Evolutionary conservation across 1,284 basidiomycete species (phyloP), one percentile per base, ranked within the genome.

Genomic region (Psilocybe mexicana): DNA sequence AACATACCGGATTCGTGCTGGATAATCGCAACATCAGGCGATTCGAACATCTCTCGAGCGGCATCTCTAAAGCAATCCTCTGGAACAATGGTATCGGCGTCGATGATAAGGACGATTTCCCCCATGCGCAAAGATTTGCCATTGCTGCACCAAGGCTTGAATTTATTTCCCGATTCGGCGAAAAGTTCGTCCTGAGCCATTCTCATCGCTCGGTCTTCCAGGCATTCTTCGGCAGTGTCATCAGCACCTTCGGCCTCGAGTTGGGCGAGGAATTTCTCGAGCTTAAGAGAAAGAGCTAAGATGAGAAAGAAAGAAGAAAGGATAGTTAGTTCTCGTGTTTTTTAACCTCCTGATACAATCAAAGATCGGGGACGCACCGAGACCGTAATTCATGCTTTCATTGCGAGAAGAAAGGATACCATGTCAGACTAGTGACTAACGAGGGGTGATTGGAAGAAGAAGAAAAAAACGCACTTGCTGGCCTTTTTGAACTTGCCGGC

Each of bases 401-500:
- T 18, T 23, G 23, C 40, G 11, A 23, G 40, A 6, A 18, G 43
- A n/a, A 24, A 36, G 12, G 35, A 36, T 36, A 36, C 18, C 35
- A 40, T 40, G 38, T 40, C 38, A 40, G 30, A 35, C 10, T 12
- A 18, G 18, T 18, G 18, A 18, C 18, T 18, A 18, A 18, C 18
- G 18, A 18, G 18, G 18, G 18, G 24, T 3, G 28, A 49, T 57
- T 26, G 23, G 38, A 24, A 28, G 23, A 12, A 28, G 33, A 8
- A 33, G 46, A 46, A 43, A 25, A 10, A 28, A 26, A 69, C 71
- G 46, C 59, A 75, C 73, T 94, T 94, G 48, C 84, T 86, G 4
- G 90, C 91, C 73, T 94, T 94, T 80, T 94, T 94, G 79, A 94
- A 94, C 58, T 92, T 88, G 52, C 92, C 93, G 12, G 88, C 87